Evolutionary conservation across 306 rosid genomes (phyloP), one percentile per base, ranked within the genome.

Genomic region (Glycine tomentella): DNA sequence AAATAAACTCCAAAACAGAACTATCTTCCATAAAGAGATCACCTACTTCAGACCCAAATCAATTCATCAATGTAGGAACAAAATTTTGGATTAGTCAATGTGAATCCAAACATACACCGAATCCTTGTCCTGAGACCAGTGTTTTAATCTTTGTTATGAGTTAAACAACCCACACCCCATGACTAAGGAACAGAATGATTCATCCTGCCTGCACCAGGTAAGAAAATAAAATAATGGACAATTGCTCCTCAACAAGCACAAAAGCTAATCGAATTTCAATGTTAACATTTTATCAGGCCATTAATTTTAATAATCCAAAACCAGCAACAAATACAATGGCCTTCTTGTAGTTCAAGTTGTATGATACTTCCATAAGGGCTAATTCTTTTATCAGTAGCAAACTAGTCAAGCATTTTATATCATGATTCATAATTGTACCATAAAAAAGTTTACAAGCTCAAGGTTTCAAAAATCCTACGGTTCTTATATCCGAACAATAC

Each of bases 391-490:
- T n/a, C 58, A 59, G 2, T 61, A 49, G 25, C 63, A 50, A 48
- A 33, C 48, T 58, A 16, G 36, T 36, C 73, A 67, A 8, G 63
- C 75, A 31, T 56, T 17, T 69, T 25, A 25, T 25, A 25, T 25
- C 31, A 25, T 25, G 31, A 25, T 20, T 13, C 4, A 76, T 36
- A 79, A 62, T 65, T 50, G 74, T 53, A 61, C 44, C 45, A 57
- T 58, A 50, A 62, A 42, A 49, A 67, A 10, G 71, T 45, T 59
- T 67, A 48, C 66, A 2, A 7, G 20, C 69, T 65, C 64, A 58
- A 57, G 69, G 16, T 50, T 72, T 50, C 74, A 80, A 6, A 80
- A 6, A 50, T 16, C 17, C 36, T 31, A 67, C 14, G 44, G 70
- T 59, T 16, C 48, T 58, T 67, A 50, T 17, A 80, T 55, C 31